Conservation (phyloP, 352 stramenopile genomes). For the Phytophthora nicotianae region DNA sequence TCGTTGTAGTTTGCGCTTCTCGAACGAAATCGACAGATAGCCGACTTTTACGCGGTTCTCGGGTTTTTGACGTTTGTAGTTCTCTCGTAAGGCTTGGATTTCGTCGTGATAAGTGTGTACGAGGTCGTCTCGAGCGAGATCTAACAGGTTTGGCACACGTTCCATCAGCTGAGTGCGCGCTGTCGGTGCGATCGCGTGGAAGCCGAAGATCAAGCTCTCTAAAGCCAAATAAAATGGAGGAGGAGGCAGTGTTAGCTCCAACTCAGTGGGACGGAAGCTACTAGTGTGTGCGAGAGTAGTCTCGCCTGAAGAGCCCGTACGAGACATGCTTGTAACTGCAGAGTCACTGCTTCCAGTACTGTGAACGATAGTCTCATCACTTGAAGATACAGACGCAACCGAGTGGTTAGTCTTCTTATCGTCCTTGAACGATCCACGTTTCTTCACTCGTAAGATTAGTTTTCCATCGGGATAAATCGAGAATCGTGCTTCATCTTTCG, state of each 20-base stretch:
- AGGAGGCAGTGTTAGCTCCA: constrained; percentile 40
- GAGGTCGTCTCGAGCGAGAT: constrained; percentile 77
- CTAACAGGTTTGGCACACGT: constrained; percentile 65
- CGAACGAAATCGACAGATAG: constrained; percentile 77
- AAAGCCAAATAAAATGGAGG: constrained; percentile 62
- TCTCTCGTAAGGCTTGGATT: constrained; percentile 80
- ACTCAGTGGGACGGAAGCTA: constrained; percentile 14
- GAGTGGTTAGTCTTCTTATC: constrained; percentile 28
- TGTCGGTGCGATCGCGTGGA: constrained; percentile 60
- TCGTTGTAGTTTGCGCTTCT: constrained; percentile 68
- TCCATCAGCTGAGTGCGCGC: constrained; percentile 73
- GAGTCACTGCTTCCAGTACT: constrained; percentile 14
- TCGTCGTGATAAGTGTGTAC: constrained; percentile 88
- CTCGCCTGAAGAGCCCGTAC: constrained; percentile 13
- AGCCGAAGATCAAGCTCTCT: constrained; percentile 80
- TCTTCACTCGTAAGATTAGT: constrained; percentile 54
- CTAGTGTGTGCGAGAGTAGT: constrained; percentile 15
- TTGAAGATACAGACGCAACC: constrained; percentile 13
- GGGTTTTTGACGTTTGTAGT: constrained; percentile 82
- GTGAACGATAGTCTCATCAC: constrained; percentile 17
- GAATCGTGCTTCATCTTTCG: constrained; percentile 62
- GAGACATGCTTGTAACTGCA: constrained; percentile 14
- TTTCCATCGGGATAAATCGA: constrained; percentile 48
- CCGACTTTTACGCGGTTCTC: constrained; percentile 84
- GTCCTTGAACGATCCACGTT: constrained; percentile 37